Base-by-base conservation (phyloP, 805 yeast species). In the Cyberlindnera euphorbiae region DNA sequence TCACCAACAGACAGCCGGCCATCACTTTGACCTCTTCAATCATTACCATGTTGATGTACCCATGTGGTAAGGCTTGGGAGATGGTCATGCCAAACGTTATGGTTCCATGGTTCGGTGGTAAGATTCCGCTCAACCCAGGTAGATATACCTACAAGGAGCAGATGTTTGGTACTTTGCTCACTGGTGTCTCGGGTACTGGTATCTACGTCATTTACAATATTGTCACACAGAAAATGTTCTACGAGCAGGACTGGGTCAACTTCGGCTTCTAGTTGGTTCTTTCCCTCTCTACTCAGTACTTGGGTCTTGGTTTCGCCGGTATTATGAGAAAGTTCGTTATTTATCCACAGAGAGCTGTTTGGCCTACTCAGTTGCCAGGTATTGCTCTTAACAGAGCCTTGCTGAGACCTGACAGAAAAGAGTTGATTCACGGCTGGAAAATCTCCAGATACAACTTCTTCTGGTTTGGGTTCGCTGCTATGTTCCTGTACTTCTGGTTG, bases 241-340 rank as follows among this genome's bases (percentile, higher is more conserved):
- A 61, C 45, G 33, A 52, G n/a, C 53, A 59, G 28, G 32, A 45
- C 8, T 55, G 26, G 62, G 59, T 61, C 10, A 37, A 45, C 10
- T 68, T 73, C 55, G 72, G 77, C 1, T 81, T 68, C 55, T 79
- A 76, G 55, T 45, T 77, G 10, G 46, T 76, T 17, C 61, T 79
- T 21, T 58, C 74, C 1, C 44, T 77, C 4, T 67, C 81, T 3
- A 68, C 83, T 2, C 80, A 78, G 52, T 75, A 71, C 42, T 58
- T 80, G 45, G 88, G 87, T 17, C 73, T 77, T 50, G 80, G 82
- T 1, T 69, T 80, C 53, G 84, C 86, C 5, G 80, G 82, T 33
- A 49, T 79, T 13, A 67, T 78, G 67, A 68, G 82, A 49, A 70
- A 73, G 41, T 71, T 79, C 23, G 67, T 67, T 2, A 68, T 77